A percentile compares a stretch with the other conserved stretches of the same genome.
Evolutionary conservation across 768 basidiomycete species (phyloP).

Genomic region (Tricholoma hemisulphureum): DNA sequence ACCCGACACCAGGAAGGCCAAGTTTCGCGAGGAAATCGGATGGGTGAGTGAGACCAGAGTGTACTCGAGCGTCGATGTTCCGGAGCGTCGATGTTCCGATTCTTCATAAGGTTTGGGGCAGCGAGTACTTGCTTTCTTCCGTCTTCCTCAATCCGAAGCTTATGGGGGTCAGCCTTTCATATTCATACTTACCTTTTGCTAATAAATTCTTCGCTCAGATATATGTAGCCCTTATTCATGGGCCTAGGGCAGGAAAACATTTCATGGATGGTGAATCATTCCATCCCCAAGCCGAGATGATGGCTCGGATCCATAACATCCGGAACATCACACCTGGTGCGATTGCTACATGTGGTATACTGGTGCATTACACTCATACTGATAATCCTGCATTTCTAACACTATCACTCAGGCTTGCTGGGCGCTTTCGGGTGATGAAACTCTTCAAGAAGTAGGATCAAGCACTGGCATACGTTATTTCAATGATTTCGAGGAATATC

Average conservation of each 20-base stretch:
- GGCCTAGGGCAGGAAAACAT: slow-evolving; percentile 13
- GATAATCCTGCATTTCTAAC: not conserved
- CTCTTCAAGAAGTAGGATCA: slow-evolving; percentile 11
- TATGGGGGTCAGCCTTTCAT: slow-evolving; percentile 13
- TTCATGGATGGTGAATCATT: slow-evolving; percentile 10
- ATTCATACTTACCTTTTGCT: not conserved
- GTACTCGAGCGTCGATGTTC: slow-evolving; percentile 18
- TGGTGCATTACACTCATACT: slow-evolving; percentile 10
- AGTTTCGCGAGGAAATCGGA: slow-evolving; percentile 17
- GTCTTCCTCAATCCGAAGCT: slow-evolving; percentile 14
- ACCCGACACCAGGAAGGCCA: slow-evolving; percentile 8
- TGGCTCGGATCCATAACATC: slow-evolving; percentile 14
- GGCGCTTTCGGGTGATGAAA: slow-evolving; percentile 15
- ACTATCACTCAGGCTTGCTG: slow-evolving; percentile 11
- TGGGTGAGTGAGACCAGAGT: slow-evolving; percentile 9
- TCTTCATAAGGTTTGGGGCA: slow-evolving; percentile 13
- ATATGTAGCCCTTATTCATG: slow-evolving; percentile 16
- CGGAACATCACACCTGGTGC: slow-evolving; percentile 17
- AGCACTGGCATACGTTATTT: slow-evolving; percentile 15
- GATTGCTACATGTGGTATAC: slow-evolving; percentile 10
- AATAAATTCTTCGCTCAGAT: slow-evolving; percentile 8
- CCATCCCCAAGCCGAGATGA: slow-evolving; percentile 13
- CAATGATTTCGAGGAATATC: slow-evolving; percentile 14
- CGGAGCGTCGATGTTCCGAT: slow-evolving; percentile 16
- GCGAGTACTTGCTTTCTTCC: slow-evolving; percentile 8